Evolutionary conservation across 1,139 yeast genomes (phyloP).

Genomic region (Sugiyamaella sp.): DNA sequence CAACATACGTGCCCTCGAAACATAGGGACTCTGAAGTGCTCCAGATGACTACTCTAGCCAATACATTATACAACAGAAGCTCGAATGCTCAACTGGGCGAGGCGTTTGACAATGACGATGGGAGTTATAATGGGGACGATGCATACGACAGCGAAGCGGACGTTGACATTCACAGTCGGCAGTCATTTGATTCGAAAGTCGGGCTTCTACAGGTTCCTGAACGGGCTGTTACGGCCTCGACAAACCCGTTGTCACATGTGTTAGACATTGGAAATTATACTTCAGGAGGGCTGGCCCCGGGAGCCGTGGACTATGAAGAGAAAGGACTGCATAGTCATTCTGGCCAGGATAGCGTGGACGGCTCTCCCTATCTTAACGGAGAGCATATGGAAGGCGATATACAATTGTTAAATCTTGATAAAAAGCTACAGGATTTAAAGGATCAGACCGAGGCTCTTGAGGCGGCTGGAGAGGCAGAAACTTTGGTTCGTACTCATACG

Average conservation of each 20-base stretch:
- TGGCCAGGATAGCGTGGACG: conserved; percentile 16
- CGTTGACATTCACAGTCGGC: conserved; percentile 1
- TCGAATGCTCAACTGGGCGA: conserved; percentile 7
- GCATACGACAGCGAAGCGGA: not conserved
- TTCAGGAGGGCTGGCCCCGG: conserved; percentile 40
- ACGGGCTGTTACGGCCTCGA: conserved; percentile 4
- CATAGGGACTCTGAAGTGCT: conserved; percentile 10
- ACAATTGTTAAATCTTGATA: conserved; percentile 34
- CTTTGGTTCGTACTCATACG: conserved; percentile 35
- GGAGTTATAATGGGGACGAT: not conserved
- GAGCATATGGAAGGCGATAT: conserved; percentile 31
- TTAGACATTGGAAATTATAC: conserved; percentile 36
- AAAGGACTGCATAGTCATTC: conserved; percentile 11
- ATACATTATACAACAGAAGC: conserved; percentile 12
- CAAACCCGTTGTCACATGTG: conserved; percentile 20
- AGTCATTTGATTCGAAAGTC: conserved; percentile 12
- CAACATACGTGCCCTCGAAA: conserved; percentile 5
- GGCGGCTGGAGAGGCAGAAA: conserved; percentile 32
- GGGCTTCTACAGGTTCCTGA: conserved; percentile 8
- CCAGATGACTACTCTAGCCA: conserved; percentile 14
- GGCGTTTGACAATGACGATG: not conserved
- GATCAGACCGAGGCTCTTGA: conserved; percentile 26
- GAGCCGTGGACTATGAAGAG: conserved; percentile 30
- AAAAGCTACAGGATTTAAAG: conserved; percentile 29
- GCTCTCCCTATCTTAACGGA: conserved; percentile 18